A percentile compares a stretch with the other conserved stretches of the same genome.
Conservation (phyloP, 2,329 filamentous ascomycete genomes). For the Aspergillus sp. region DNA sequence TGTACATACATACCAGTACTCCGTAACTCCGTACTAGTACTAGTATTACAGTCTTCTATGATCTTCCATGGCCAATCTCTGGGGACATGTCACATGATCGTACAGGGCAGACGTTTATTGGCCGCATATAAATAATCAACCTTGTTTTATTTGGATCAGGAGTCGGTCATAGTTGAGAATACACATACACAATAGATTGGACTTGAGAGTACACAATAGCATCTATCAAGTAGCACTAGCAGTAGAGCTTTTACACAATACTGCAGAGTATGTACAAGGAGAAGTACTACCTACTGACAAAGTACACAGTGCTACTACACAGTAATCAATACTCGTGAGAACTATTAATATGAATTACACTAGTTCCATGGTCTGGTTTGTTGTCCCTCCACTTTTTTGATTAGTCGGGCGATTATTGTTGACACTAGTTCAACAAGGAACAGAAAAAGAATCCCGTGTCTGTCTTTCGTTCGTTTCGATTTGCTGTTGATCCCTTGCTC, state of each 20-base stretch:
- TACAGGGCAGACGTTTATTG: no score
- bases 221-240: no score
- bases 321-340: conserved; percentile 6
- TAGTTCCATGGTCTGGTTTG: conserved; percentile 17
- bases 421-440: not conserved
- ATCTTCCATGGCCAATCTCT: no score
- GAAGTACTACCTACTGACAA: not conserved
- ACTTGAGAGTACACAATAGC: no score
- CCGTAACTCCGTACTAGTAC: no score
- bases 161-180: no score
- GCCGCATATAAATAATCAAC: no score
- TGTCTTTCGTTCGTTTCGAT: not conserved
- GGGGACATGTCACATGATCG: no score
- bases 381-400: conserved; percentile 12
- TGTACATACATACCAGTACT: no score
- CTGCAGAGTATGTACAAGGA: not conserved
- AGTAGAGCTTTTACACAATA: not conserved
- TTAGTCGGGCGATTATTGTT: not conserved
- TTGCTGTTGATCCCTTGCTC: conserved; percentile 1
- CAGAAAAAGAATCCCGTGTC: not conserved
- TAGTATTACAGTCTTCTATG: not conserved
- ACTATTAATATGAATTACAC: conserved; percentile 11
- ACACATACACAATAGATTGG: no score
- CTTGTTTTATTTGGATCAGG: no score
- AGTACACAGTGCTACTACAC: not conserved